Percentiles rank a stretch among this genome's conserved stretches.
These are phyloP conservation scores for Scheffersomyces parashehatae DNA, from an alignment of 1,139 yeast genomes.

Conservation along the genomic window DNA sequence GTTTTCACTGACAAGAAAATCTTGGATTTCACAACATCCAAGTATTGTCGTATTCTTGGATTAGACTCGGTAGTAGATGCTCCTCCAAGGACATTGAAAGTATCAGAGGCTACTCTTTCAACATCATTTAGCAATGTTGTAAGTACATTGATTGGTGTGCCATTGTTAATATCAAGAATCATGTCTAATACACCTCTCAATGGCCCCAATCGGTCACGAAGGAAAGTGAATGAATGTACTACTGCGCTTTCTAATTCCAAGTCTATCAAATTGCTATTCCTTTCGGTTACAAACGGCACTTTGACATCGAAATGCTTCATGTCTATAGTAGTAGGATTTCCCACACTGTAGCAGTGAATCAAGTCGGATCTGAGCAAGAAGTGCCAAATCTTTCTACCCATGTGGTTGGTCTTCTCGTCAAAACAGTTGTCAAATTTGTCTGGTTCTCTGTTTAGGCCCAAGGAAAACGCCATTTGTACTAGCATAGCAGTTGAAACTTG, in stretches of 20 bases:
- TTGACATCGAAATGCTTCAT: constrained; percentile 12
- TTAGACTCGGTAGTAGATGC: constrained; percentile 5
- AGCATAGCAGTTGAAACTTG: constrained; percentile 46
- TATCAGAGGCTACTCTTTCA: constrained; percentile 19
- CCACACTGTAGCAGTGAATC: constrained; percentile 31
- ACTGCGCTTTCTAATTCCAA: constrained; percentile 16
- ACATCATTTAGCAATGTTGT: constrained; percentile 19
- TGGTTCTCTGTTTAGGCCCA: constrained; percentile 58
- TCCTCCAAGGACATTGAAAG: constrained; percentile 15
- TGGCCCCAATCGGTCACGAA: constrained; percentile 7
- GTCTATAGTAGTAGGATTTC: constrained; percentile 31
- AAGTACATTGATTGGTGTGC: constrained; percentile 23
- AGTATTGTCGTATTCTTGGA: constrained; percentile 4
- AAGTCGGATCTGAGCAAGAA: constrained; percentile 31
- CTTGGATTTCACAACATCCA: constrained; percentile 8
- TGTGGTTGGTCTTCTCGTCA: constrained; percentile 31
- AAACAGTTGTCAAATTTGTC: constrained; percentile 27
- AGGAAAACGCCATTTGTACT: constrained; percentile 48
- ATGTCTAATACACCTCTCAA: constrained; percentile 11
- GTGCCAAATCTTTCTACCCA: constrained; percentile 57
- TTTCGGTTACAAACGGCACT: constrained; percentile 18
- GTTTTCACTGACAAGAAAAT: constrained; percentile 15
- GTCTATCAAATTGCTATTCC: constrained; percentile 7
- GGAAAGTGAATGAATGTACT: constrained; percentile 7
- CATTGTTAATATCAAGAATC: constrained; percentile 19